Base-by-base conservation (phyloP, 306 rosid species). In the Biancaea sappan region DNA sequence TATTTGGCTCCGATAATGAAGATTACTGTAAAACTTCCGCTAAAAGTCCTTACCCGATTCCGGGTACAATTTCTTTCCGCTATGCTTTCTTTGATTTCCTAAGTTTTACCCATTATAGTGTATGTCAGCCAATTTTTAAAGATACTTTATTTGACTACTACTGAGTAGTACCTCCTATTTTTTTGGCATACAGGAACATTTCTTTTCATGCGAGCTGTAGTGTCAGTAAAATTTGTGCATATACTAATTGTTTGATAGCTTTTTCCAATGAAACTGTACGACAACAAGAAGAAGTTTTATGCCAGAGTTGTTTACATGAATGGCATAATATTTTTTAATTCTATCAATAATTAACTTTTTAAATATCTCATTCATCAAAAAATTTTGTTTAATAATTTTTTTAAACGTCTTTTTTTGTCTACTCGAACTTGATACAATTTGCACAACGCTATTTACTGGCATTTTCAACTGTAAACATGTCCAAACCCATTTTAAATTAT, bases 1-100 rank as follows among this genome's bases (percentile, higher is more conserved):
- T 94, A 11, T 94, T 94, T 76, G 93, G 88, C 24, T 92, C 97
- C 44, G 99, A 94, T 71, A 90, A 90, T 53, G 97, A 94, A 79
- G 96, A 84, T 72, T 94, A 83, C 79, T 81, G 84, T 68, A 92
- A 92, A 87, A 88, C 99, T 81, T 86, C 71, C 52, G 92, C 90
- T 25, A 73, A 52, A 80, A 94, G 96, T 73, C 95, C 99, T 53
- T 76, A 9, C 74, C 57, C 80, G 2, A 85, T 94, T 82, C 97
- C 99, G 44, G 99, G 99, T 91, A 84, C 67, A 51, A 56, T 78
- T 31, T 48, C 34, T 72, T 5, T 29, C 1, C 51, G 34, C 10
- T 60, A 15, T 44, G 51, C 24, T 9, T 59, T 26, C 35, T 41
- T 8, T 66, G 7, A 32, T 21, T 48, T 12, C 21, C 13, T 51